Evolutionary conservation across 208 protist genomes (phyloP).

Genomic region (Entamoeba histolytica): DNA sequence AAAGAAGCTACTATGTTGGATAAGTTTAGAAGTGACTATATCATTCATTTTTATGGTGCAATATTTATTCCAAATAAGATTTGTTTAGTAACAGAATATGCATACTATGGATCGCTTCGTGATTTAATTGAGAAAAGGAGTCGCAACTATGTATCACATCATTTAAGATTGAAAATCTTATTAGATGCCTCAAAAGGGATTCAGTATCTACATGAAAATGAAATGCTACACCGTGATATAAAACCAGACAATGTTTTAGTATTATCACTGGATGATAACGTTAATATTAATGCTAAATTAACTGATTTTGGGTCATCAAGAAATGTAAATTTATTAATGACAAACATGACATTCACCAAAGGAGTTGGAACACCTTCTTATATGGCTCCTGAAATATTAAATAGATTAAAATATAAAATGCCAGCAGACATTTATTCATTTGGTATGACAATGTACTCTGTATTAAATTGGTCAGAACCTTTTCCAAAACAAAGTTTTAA

Average conservation of each 20-base stretch:
- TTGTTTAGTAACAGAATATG: background rate
- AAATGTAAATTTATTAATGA: background rate
- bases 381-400: background rate
- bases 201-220: background rate
- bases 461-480: background rate
- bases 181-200: background rate
- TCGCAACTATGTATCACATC: background rate
- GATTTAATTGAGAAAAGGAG: background rate
- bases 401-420: background rate
- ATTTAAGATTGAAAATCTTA: background rate
- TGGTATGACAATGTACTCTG: background rate
- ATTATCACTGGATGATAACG: background rate
- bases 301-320: background rate
- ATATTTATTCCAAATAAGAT: background rate
- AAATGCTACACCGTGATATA: background rate
- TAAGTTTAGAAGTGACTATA: background rate
- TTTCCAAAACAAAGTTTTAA: background rate
- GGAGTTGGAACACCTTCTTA: background rate
- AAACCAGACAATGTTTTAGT: background rate
- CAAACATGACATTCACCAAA: background rate
- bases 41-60: background rate
- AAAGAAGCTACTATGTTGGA: background rate
- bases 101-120: background rate
- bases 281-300: background rate
- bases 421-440: background rate